Percentiles rank a stretch among this genome's conserved stretches.
Evolutionary conservation across 768 basidiomycete genomes (phyloP).

Genomic region (Russula dissimulans): DNA sequence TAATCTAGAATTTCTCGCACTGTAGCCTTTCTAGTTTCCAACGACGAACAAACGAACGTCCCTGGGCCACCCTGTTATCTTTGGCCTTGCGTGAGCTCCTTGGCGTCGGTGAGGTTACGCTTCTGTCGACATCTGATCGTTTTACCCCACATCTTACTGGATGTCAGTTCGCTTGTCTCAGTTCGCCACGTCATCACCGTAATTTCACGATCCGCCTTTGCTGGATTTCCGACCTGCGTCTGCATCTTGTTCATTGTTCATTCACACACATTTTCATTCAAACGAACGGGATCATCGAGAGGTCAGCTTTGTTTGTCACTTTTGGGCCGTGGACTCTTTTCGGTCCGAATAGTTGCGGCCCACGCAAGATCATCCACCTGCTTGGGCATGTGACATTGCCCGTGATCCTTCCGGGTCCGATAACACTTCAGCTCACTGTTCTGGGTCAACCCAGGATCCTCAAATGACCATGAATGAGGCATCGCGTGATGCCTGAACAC

Average conservation of each 20-base stretch:
- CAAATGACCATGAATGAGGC: not conserved
- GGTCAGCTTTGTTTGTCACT: no score
- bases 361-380: not conserved
- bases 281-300: not conserved
- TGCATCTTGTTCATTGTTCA: not conserved
- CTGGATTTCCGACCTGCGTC: not conserved
- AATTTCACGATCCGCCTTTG: not conserved
- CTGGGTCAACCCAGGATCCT: not conserved
- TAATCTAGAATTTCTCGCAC: not conserved
- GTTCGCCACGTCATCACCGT: slow-evolving; percentile 8
- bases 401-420: slow-evolving; percentile 1
- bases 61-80: not conserved
- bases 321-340: not conserved
- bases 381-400: slow-evolving; percentile 5
- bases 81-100: not conserved
- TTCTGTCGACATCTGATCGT: not conserved
- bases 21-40: not conserved
- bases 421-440: not conserved
- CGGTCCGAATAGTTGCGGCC: not conserved
- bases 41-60: not conserved
- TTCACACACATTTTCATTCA: not conserved
- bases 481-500: not conserved
- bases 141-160: not conserved
- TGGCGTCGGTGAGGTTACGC: not conserved
- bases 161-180: not conserved